These are phyloP conservation scores for Lactarius quietus DNA, from an alignment of 768 basidiomycete genomes.

Conservation along the genomic window DNA sequence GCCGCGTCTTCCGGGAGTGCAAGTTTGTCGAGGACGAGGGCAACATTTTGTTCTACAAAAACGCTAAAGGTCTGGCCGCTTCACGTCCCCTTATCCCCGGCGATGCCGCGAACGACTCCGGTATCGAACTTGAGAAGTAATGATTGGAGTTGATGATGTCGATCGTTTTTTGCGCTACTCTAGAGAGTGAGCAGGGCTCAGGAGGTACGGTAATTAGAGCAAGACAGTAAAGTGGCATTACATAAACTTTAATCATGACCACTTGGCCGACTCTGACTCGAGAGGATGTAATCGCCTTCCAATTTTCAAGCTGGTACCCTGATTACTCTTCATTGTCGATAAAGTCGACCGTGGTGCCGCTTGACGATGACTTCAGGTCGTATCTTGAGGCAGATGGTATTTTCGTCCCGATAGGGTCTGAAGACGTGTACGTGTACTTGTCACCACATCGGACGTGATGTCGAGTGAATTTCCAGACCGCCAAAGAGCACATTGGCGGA, in stretches of 20 bases:
- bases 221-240: not conserved
- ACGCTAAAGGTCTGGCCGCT: constrained; percentile 73
- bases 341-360: constrained; percentile 72
- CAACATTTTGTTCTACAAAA: constrained; percentile 88
- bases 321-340: constrained; percentile 58
- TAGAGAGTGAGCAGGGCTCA: constrained; percentile 22
- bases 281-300: constrained; percentile 62
- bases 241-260: constrained; percentile 9
- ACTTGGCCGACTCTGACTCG: constrained; percentile 53
- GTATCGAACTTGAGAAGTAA: constrained; percentile 49
- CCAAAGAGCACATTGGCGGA: constrained; percentile 52
- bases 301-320: constrained; percentile 86
- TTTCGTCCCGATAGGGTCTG: constrained; percentile 77
- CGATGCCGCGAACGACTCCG: constrained; percentile 57
- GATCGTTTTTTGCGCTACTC: not conserved
- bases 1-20: constrained; percentile 76
- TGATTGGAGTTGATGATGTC: not conserved
- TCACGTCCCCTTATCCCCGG: constrained; percentile 65
- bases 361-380: constrained; percentile 56
- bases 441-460: not conserved
- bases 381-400: constrained; percentile 87
- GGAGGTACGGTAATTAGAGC: not conserved
- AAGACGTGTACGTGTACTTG: constrained; percentile 56
- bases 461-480: constrained; percentile 38
- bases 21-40: constrained; percentile 96